Base-by-base conservation (phyloP, 306 rosid genomes). In the Prunus kanzakura region DNA sequence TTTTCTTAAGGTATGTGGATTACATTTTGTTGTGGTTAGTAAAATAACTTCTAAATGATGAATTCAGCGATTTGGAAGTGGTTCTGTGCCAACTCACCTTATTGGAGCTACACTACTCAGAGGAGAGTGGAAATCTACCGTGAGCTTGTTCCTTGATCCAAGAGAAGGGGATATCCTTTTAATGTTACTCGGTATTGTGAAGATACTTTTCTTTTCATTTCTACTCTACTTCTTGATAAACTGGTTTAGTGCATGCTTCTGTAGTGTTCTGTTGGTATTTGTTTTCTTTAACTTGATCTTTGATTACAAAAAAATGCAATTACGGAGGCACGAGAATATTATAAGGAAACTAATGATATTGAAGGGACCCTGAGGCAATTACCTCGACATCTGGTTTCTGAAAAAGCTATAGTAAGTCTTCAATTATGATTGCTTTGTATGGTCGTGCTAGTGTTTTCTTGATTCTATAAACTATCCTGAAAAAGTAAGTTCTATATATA, bases 111-210 rank as follows among this genome's bases (percentile, higher is more conserved):
- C 93, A 55, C 84, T 95, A 76, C 83, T 95, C 27, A 88, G 86
- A 77, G 99, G 99, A 78, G 92, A 95, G 85, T 92, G 99, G 99
- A 82, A 90, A 81, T 73, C 71, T 65, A 93, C 89, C 66, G 89
- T 90, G 46, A 86, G 86, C 83, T 49, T 92, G 92, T 91, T 95
- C 85, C 99, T 95, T 84, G 92, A 92, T 88, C 99, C 99, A 83
- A 91, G 97, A 84, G 97, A 89, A 61, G 97, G 97, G 70, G 97
- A 95, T 95, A 95, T 95, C 99, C 99, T 95, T 89, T 85, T 84
- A 64, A 57, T 73, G 57, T 70, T 73, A 68, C 64, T 78, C 12
- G 61, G 43, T 38, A 64, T 56, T 72, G 41, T 19, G 43, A 38
- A 15, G 45, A 60, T 72, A 56, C 38, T 56, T 47, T 20, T 29